phyloP scores from a whole-genome alignment of 2,329 filamentous ascomycete species.

The Claviceps citrina region DNA sequence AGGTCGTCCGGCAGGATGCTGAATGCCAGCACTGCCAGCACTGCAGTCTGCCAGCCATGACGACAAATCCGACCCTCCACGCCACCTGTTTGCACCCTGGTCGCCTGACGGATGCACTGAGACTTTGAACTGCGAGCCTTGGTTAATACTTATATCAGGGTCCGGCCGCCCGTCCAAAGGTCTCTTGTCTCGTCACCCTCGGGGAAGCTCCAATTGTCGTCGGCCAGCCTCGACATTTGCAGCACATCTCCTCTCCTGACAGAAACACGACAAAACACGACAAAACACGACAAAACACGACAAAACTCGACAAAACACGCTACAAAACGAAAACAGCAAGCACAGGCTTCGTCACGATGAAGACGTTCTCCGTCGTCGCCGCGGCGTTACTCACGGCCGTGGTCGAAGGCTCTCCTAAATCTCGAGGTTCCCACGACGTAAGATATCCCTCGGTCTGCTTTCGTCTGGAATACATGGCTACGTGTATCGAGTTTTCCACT shows the following conservation, averaged over 20 bases:
- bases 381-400: constrained; percentile 17
- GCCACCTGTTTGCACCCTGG: background rate
- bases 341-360: constrained; percentile 15
- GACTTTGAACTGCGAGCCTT: background rate
- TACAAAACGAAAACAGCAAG: background rate
- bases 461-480: background rate
- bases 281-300: background rate
- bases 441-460: background rate
- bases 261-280: background rate
- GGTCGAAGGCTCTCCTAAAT: constrained; percentile 11
- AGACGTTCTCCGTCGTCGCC: constrained; percentile 17
- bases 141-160: background rate
- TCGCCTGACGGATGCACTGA: background rate
- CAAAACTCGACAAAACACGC: too few relatives aligned
- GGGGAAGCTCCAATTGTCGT: background rate
- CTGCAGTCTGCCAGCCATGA: too few relatives aligned
- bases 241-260: background rate
- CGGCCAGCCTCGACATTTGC: background rate
- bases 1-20: too few relatives aligned
- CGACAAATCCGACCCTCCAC: too few relatives aligned
- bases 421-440: background rate
- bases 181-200: background rate
- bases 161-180: background rate
- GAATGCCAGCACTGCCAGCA: too few relatives aligned
- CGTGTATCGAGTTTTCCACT: background rate